A percentile compares a stretch with the other conserved stretches of the same genome.
phyloP scores from a whole-genome alignment of 1,284 basidiomycete genomes.

The Rhodotorula sp. region DNA sequence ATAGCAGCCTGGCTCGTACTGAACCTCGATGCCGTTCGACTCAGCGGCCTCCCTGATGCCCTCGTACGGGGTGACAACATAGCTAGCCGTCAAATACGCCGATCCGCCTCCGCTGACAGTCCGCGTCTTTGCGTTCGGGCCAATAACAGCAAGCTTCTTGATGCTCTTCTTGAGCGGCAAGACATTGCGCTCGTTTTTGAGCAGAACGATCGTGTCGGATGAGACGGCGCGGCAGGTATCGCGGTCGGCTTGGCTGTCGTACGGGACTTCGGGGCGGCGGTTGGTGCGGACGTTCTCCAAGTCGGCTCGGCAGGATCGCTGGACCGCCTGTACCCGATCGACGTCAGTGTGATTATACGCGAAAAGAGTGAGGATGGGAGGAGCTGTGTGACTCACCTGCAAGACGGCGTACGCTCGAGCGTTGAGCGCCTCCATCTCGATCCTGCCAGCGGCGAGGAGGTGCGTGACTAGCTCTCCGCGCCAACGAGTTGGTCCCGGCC shows the following conservation, averaged over 20 bases:
- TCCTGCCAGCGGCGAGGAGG: conserved; percentile 60
- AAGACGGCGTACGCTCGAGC: conserved; percentile 52
- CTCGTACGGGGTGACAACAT: conserved; percentile 65
- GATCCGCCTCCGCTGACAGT: conserved; percentile 74
- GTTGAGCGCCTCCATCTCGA: conserved; percentile 58
- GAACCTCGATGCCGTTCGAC: conserved; percentile 46
- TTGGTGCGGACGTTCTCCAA: conserved; percentile 20
- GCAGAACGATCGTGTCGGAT: conserved; percentile 63
- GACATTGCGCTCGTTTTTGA: conserved; percentile 62
- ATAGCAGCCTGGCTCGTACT: conserved; percentile 52
- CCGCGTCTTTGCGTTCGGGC: conserved; percentile 58
- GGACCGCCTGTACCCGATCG: too few relatives aligned
- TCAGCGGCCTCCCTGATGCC: conserved; percentile 58
- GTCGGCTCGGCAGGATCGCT: conserved; percentile 25
- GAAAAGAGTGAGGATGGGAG: too few relatives aligned
- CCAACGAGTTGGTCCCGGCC: conserved; percentile 48
- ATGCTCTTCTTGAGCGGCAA: conserved; percentile 59
- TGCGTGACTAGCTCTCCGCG: conserved; percentile 60
- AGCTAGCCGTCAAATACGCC: conserved; percentile 60
- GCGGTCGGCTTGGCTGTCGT: conserved; percentile 49
- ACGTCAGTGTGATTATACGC: too few relatives aligned
- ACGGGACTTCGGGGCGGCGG: not conserved
- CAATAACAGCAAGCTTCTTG: conserved; percentile 70
- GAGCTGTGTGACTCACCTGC: too few relatives aligned
- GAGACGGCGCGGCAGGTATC: conserved; percentile 61